These are phyloP conservation scores for Sporobolus alterniflorus DNA, from an alignment of 202 grass and related monocot species.

Conservation along the genomic window DNA sequence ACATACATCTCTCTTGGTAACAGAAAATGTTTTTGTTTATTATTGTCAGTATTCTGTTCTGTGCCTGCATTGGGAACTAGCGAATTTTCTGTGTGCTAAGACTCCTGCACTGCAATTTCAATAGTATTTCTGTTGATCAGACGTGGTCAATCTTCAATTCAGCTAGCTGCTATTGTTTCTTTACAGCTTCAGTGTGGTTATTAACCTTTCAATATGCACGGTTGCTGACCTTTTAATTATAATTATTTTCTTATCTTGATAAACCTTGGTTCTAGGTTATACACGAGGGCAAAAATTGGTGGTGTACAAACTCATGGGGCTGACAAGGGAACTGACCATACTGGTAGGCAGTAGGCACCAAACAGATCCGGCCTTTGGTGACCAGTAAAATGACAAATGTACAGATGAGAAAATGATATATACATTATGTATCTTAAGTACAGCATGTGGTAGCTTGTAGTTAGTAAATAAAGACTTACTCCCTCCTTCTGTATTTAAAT, in stretches of 20 bases:
- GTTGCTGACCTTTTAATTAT: constrained; percentile 15
- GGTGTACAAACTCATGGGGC: constrained; percentile 31
- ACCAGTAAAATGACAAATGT: constrained; percentile 62
- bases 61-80: constrained; percentile 7
- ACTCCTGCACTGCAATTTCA: background rate
- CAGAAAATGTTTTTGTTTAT: no score
- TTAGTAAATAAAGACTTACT: constrained; percentile 68
- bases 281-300: constrained; percentile 21
- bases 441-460: constrained; percentile 26
- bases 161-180: background rate
- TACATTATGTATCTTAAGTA: constrained; percentile 68
- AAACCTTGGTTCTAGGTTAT: constrained; percentile 34
- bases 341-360: constrained; percentile 44
- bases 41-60: background rate
- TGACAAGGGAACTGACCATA: constrained; percentile 51
- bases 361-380: constrained; percentile 30
- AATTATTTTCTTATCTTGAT: constrained; percentile 21
- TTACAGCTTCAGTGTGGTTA: background rate
- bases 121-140: background rate
- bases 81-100: constrained; percentile 15
- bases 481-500: no score
- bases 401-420: constrained; percentile 57
- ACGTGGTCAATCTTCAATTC: background rate
- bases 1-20: no score
- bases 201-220: background rate